These are phyloP conservation scores for Phyllosticta ampelicida DNA, from an alignment of 2,329 filamentous ascomycete genomes.

Conservation along the genomic window DNA sequence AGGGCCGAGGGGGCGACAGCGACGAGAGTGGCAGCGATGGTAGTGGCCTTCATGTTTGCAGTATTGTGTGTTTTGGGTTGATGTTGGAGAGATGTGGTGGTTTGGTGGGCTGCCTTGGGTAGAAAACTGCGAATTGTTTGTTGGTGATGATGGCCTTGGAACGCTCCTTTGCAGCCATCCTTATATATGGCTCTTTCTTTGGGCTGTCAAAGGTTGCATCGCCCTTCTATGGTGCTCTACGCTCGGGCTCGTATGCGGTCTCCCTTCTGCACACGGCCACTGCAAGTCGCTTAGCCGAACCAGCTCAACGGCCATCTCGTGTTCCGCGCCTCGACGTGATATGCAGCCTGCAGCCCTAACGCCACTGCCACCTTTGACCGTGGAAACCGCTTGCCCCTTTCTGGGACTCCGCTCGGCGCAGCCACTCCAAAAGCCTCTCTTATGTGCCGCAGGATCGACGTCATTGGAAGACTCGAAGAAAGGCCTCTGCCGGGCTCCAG, in stretches of 20 bases:
- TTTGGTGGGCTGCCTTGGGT: not conserved
- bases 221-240: not conserved
- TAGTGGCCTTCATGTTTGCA: conserved; percentile 24
- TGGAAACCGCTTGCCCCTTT: not conserved
- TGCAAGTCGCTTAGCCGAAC: not conserved
- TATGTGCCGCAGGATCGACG: not conserved
- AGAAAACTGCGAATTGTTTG: not conserved
- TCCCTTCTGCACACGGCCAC: not conserved
- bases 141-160: not conserved
- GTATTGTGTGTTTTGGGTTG: conserved; percentile 2
- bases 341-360: conserved; percentile 3
- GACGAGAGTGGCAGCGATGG: conserved; percentile 19
- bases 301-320: conserved; percentile 3
- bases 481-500: not conserved
- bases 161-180: not conserved
- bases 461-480: not conserved
- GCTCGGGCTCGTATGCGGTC: not conserved
- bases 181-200: conserved; percentile 1
- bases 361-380: conserved; percentile 4
- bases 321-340: conserved; percentile 3
- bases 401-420: not conserved
- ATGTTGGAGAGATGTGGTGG: not conserved
- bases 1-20: conserved; percentile 15
- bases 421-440: not conserved
- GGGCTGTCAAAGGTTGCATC: not conserved